Percentiles rank a stretch among this genome's conserved stretches.
phyloP scores from a whole-genome alignment of 768 basidiomycete genomes.

The Mycena vitilis region DNA sequence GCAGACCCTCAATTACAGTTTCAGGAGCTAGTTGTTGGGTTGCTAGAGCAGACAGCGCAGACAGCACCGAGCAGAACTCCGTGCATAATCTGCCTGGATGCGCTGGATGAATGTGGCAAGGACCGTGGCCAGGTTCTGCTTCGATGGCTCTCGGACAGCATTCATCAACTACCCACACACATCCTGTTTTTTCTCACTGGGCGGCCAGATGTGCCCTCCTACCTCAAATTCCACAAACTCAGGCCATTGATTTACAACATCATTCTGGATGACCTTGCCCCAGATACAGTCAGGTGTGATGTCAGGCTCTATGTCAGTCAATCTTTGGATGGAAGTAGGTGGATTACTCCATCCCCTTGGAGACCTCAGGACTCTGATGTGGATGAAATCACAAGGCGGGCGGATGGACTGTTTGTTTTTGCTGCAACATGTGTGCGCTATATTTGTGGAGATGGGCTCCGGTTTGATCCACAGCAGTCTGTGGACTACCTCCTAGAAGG shows the following conservation, averaged over 20 bases:
- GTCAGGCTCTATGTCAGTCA: slow-evolving; percentile 1
- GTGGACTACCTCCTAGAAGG: neutral
- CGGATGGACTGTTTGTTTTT: slow-evolving; percentile 16
- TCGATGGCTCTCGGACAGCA: slow-evolving; percentile 7
- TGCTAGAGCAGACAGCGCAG: slow-evolving; percentile 1
- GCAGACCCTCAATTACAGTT: slow-evolving; percentile 18
- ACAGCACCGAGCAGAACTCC: neutral
- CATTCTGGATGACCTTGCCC: slow-evolving; percentile 1
- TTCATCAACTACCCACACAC: neutral
- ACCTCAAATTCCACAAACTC: neutral
- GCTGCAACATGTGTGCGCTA: slow-evolving; percentile 17
- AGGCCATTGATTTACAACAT: neutral
- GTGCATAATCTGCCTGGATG: slow-evolving; percentile 15
- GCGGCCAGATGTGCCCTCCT: slow-evolving; percentile 18
- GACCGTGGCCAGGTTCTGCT: slow-evolving; percentile 12
- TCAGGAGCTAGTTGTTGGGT: slow-evolving; percentile 5
- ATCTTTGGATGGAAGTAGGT: slow-evolving; percentile 6
- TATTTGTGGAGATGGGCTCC: neutral
- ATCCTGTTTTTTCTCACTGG: slow-evolving; percentile 24
- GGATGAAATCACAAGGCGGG: neutral
- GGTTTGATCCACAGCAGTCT: neutral
- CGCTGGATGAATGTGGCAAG: slow-evolving; percentile 22
- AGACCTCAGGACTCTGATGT: neutral
- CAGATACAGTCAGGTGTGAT: neutral
- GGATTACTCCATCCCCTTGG: neutral